Evolutionary conservation across 768 basidiomycete genomes (phyloP).

Genomic region (Hygrophoropsis aurantiaca): DNA sequence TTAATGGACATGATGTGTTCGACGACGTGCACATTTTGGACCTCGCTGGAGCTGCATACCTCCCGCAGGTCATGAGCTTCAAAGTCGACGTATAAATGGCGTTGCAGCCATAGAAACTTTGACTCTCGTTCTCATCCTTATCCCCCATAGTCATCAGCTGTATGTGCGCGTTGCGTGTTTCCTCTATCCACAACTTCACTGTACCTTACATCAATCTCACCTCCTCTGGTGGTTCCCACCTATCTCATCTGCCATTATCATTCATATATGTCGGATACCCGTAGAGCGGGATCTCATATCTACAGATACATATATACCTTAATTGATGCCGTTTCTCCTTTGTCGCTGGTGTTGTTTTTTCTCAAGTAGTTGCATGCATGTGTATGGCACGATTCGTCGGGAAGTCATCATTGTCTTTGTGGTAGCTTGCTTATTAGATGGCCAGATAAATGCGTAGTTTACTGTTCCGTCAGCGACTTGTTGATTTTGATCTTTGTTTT

Average conservation of each 20-base stretch:
- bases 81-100: slow-evolving; percentile 45
- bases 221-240: too few relatives aligned
- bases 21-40: slow-evolving; percentile 88
- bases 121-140: neutral
- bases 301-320: slow-evolving; percentile 48
- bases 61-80: slow-evolving; percentile 86
- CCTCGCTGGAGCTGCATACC: slow-evolving; percentile 82
- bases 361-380: too few relatives aligned
- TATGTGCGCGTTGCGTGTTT: slow-evolving; percentile 15
- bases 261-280: slow-evolving; percentile 36
- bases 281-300: slow-evolving; percentile 43
- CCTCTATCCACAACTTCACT: slow-evolving; percentile 2
- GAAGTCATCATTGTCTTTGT: too few relatives aligned
- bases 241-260: neutral
- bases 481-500: too few relatives aligned
- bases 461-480: too few relatives aligned
- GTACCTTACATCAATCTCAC: neutral
- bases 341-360: too few relatives aligned
- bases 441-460: too few relatives aligned
- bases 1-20: slow-evolving; percentile 79
- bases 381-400: too few relatives aligned
- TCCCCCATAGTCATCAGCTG: slow-evolving; percentile 1
- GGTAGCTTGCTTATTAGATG: too few relatives aligned
- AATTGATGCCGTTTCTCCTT: slow-evolving; percentile 9
- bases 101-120: neutral